Conservation (phyloP, 306 rosid species). For the Quercus parvula region DNA sequence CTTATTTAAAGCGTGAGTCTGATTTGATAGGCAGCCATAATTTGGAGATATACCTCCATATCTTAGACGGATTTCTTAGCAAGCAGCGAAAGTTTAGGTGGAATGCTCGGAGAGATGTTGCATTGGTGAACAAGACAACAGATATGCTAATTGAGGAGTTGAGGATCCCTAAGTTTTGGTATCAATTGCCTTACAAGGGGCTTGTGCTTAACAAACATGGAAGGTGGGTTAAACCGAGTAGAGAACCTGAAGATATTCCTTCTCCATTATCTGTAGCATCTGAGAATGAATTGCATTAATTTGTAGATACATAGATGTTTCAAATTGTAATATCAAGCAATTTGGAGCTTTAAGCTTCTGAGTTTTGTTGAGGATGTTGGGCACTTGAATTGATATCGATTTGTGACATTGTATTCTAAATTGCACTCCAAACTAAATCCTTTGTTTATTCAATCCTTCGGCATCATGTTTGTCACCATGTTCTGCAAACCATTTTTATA, state of each 20-base stretch:
- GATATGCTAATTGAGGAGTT: conserved; percentile 58
- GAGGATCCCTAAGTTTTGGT: conserved; percentile 59
- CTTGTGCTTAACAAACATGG: conserved; percentile 54
- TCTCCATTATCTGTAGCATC: conserved; percentile 23
- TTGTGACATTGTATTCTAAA: background rate
- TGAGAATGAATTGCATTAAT: background rate
- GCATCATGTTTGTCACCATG: no score
- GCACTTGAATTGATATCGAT: background rate
- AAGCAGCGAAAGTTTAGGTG: conserved; percentile 23
- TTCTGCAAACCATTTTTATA: no score
- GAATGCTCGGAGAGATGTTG: conserved; percentile 57
- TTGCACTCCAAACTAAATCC: no score
- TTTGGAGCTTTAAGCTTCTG: background rate
- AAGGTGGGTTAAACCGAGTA: conserved; percentile 68
- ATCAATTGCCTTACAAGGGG: conserved; percentile 57
- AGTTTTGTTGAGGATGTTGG: background rate
- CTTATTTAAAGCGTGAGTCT: conserved; percentile 43
- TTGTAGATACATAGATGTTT: background rate
- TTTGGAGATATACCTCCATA: conserved; percentile 62
- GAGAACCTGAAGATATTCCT: conserved; percentile 63
- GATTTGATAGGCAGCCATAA: conserved; percentile 51
- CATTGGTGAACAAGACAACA: conserved; percentile 66
- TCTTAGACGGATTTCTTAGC: conserved; percentile 52
- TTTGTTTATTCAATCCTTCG: no score
- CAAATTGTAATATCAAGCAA: background rate